Conservation (phyloP, 2,329 filamentous ascomycete species). For the Colletotrichum caudatum region DNA sequence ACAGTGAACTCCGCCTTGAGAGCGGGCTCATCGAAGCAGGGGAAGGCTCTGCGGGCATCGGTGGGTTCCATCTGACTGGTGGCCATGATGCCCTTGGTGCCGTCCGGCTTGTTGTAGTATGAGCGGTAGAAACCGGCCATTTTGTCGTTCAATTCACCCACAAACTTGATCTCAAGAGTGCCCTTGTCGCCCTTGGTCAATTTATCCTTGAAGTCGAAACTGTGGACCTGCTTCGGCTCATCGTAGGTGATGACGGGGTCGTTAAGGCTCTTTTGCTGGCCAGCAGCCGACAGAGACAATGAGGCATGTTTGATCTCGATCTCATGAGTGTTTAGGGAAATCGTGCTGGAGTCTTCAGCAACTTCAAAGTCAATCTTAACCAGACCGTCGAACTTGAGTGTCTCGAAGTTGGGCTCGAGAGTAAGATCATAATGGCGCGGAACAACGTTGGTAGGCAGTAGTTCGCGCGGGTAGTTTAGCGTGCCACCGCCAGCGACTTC, state of each 20-base stretch:
- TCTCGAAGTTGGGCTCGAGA: slow-evolving; percentile 89
- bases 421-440: slow-evolving; percentile 93
- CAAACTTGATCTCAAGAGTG: slow-evolving; percentile 71
- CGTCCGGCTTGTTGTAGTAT: slow-evolving; percentile 87
- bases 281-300: slow-evolving; percentile 40
- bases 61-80: slow-evolving; percentile 98
- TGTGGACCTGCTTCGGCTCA: slow-evolving; percentile 84
- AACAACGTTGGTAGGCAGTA: slow-evolving; percentile 91
- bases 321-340: slow-evolving; percentile 89
- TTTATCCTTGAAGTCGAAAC: slow-evolving; percentile 79
- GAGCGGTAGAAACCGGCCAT: slow-evolving; percentile 99
- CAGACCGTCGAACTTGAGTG: slow-evolving; percentile 86
- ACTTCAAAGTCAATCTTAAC: slow-evolving; percentile 91
- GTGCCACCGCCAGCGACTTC: slow-evolving; percentile 36
- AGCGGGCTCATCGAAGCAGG: slow-evolving; percentile 95
- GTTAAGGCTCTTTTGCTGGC: slow-evolving; percentile 64
- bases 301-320: slow-evolving; percentile 80
- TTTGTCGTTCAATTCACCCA: slow-evolving; percentile 86
- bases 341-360: slow-evolving; percentile 82
- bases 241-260: slow-evolving; percentile 76
- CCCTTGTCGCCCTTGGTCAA: slow-evolving; percentile 82
- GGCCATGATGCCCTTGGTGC: slow-evolving; percentile 83
- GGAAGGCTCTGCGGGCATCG: slow-evolving; percentile 91
- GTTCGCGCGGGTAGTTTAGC: slow-evolving; percentile 69
- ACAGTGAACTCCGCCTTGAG: slow-evolving; percentile 94